Evolutionary conservation across 1,139 yeast genomes (phyloP), one percentile per base, ranked within the genome.

Genomic region (Scheffersomyces insectosa): DNA sequence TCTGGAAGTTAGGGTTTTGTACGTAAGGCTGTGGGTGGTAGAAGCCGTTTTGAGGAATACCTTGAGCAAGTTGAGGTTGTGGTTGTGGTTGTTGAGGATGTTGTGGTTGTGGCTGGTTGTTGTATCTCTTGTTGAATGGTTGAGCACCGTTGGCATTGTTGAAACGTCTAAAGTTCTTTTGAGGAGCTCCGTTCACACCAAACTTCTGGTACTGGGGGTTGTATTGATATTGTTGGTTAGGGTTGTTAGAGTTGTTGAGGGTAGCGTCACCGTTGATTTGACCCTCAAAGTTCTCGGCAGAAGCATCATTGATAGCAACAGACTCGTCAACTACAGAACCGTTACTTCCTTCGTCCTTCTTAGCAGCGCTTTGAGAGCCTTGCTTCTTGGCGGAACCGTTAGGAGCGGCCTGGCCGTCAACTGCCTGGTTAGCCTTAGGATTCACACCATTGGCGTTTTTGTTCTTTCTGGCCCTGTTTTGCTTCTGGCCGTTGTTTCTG

Each of bases 381-480:
- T 12, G 36, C 23, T 40, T 53, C 34, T 36, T 42, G 28, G 37
- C 41, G 33, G 42, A 47, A 36, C 45, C 48, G 23, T 45, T 43
- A 36, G 42, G 30, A 15, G 40, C 35, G 35, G 15, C 36, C 23
- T 45, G 14, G 35, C 42, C 37, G 34, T 8, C 37, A 33, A 36
- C 33, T 28, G 29, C 34, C 35, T 38, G 42, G 48, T 46, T 49
- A 45, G 40, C 27, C 30, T 48, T 44, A 31, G 45, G 42, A 44
- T 46, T 52, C 42, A 27, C 6, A 7, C 34, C 34, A 37, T 34
- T 33, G 40, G 56, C 46, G 49, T 57, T 57, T 52, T 65, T 67
- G 57, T 63, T 68, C 53, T 67, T 70, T 54, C 68, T 66, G 50
- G 60, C 62, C 57, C 64, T 66, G 51, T 57, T 57, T 40, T 61